These are phyloP conservation scores for Thuidium tamariscinum DNA, from an alignment of 225 moss, liverwort and hornwort species.

Conservation along the genomic window DNA sequence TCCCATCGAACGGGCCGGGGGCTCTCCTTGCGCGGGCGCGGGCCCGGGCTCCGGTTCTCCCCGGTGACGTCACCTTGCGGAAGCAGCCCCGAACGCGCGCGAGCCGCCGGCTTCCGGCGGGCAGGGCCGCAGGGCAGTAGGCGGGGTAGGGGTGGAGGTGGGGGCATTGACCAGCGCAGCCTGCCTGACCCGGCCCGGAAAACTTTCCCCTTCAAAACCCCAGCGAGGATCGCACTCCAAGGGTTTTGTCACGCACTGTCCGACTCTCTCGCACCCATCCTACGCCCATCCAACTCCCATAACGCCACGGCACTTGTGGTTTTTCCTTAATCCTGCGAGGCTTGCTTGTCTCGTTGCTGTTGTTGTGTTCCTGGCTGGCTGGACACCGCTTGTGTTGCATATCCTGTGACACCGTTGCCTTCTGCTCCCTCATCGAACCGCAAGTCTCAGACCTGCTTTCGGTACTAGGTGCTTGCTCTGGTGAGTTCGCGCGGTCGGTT, in stretches of 20 bases:
- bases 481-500: neutral
- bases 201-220: conserved; percentile 3
- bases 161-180: conserved; percentile 16
- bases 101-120: conserved; percentile 5
- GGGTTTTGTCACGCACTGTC: conserved; percentile 25
- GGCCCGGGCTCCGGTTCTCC: neutral
- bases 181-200: neutral
- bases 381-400: neutral
- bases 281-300: neutral
- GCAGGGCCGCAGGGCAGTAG: neutral
- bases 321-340: neutral
- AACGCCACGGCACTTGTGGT: neutral
- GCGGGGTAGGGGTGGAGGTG: neutral
- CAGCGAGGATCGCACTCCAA: neutral
- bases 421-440: neutral
- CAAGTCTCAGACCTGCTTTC: neutral
- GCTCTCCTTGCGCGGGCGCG: neutral
- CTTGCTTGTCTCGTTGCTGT: conserved; percentile 14
- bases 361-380: neutral
- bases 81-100: neutral
- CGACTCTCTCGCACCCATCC: neutral
- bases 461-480: neutral
- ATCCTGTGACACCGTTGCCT: neutral
- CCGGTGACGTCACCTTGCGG: neutral
- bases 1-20: neutral